Evolutionary conservation across 139 green algal genomes (phyloP), one percentile per base, ranked within the genome.

Genomic region (Chlamydomonas schloesseri): DNA sequence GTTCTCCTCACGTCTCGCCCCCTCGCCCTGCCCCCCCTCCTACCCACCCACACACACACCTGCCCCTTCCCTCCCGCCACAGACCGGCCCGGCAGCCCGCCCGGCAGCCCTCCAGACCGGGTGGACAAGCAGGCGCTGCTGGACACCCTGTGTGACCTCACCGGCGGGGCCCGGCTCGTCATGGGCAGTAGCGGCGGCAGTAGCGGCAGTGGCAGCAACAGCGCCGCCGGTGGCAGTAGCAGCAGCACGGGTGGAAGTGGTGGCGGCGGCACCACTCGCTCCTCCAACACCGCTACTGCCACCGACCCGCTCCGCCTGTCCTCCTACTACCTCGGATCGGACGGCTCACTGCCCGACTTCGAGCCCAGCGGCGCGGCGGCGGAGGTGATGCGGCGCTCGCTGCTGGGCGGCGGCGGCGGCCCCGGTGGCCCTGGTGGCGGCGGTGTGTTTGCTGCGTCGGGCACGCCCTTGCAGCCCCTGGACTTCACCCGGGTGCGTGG

Each of bases 101-200:
- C 72, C 72, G 3, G 42, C 65, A 29, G 50, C 50, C 47, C 50
- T n/a, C n/a, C 46, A 18, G n/a, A 50, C 42, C 6, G 13, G 17
- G 18, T 80, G 17, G 72, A 80, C 72, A 80, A 65, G 23, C 72
- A 80, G 50, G 29, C 26, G 50, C 46, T 80, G 50, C 29, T 80
- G 15, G 72, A 80, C 28, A 17, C 18, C 29, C 15, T 80, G 14
- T 80, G 72, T 50, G 17, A 23, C 17, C 24, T 67, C 29, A 67
- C 10, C 14, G 72, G n/a, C 3, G 3, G n/a, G n/a, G n/a, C n/a
- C n/a, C n/a, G n/a, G n/a, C n/a, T n/a, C n/a, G n/a, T n/a, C n/a
- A n/a, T n/a, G n/a, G n/a, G n/a, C n/a, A n/a, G n/a, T n/a, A n/a
- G n/a, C 29, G 72, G 72, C 5, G 29, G 29, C 47, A 21, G 26